Evolutionary conservation across 495 filamentous ascomycete genomes (phyloP), one percentile per base, ranked within the genome.

Genomic region (Lindgomyces ingoldianus): DNA sequence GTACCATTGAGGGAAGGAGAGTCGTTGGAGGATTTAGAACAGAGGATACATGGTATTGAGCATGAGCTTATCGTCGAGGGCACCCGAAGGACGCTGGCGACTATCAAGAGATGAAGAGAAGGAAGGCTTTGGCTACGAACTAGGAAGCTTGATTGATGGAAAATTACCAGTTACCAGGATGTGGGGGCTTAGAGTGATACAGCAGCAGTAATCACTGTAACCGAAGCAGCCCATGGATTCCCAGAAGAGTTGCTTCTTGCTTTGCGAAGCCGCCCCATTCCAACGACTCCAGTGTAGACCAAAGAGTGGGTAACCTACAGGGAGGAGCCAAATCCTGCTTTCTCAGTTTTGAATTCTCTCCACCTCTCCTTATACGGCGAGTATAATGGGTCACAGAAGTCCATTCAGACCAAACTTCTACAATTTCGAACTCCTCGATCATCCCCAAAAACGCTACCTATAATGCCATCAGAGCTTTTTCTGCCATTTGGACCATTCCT

Each of bases 1-100:
- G 85, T 96, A 48, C 81, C 83, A 55, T 87, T 91, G 65, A 78
- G 76, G 48, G 81, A 85, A 59, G 87, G 85, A 25, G 70, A 74
- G 55, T 18, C 16, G 4, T 56, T 77, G 46, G 72, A 70, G 24
- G 53, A 52, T 39, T 33, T 74, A 19, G 68, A 76, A 54, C 50
- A 60, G 54, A 70, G 72, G 65, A 69, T 78, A 18, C 75, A 77
- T 64, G 48, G 56, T 27, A 59, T 69, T 6, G 76, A 78, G 64
- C 71, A 71, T 60, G 62, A 56, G 58, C 52, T 71, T 22, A 74
- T 76, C 64, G 74, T 76, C 22, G 67, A 73, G 63, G 74, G 73
- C 60, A 72, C 72, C 18, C 59, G 60, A 53, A 66, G 47, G 61
- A 60, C 62, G 39, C 50, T 72, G 33, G 62, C 68, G 53, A 50